Percentiles rank a stretch among this genome's conserved stretches.
phyloP scores from a whole-genome alignment of 2,329 filamentous ascomycete species.

The Colletotrichum tamarilloi region DNA sequence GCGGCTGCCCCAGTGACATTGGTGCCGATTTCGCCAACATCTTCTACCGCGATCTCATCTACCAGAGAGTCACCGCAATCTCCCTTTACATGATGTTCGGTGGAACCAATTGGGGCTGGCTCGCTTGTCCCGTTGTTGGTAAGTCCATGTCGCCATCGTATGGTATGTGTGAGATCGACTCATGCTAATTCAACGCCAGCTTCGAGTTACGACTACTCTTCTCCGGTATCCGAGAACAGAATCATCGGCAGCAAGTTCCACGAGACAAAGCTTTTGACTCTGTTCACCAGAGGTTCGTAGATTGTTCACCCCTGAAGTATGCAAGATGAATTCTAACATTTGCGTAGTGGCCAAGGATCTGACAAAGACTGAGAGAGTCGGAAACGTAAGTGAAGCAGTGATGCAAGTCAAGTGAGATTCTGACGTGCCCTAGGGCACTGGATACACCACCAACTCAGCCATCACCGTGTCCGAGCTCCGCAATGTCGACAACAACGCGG shows the following conservation, averaged over 20 bases:
- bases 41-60: conserved; percentile 72
- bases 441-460: conserved; percentile 61
- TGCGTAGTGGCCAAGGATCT: conserved; percentile 61
- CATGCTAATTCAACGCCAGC: conserved; percentile 42
- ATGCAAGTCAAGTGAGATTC: not conserved
- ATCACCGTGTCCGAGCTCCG: conserved; percentile 67
- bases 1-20: conserved; percentile 63
- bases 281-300: conserved; percentile 61
- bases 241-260: conserved; percentile 69
- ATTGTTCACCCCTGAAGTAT: too few species aligned
- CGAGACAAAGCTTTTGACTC: conserved; percentile 70
- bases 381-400: conserved; percentile 39
- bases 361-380: conserved; percentile 62
- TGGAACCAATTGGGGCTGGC: conserved; percentile 72
- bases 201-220: conserved; percentile 72
- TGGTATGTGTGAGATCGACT: not conserved
- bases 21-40: conserved; percentile 71
- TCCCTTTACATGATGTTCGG: conserved; percentile 75
- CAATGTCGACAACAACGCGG: conserved; percentile 66
- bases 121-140: conserved; percentile 64
- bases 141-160: not conserved
- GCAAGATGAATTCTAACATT: not conserved
- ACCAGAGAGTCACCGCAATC: conserved; percentile 68
- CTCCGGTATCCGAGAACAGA: conserved; percentile 69
- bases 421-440: conserved; percentile 54